Evolutionary conservation across 176 grass and related monocot genomes (phyloP).

Genomic region (Saccharum spontaneum): DNA sequence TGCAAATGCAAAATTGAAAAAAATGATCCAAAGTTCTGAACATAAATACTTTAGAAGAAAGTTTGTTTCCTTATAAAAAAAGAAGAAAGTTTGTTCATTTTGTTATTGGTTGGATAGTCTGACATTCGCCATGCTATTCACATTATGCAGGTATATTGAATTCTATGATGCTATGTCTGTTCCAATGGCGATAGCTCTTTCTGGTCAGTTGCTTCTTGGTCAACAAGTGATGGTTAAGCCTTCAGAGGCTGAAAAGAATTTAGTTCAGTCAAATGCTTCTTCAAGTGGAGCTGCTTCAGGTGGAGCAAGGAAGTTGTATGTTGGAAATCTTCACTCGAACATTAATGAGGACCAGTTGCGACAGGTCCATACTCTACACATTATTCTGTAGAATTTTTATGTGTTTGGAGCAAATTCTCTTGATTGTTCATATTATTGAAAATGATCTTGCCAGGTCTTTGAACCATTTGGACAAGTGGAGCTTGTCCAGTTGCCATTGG

Average conservation of each 20-base stretch:
- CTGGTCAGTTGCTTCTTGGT: conserved; percentile 75
- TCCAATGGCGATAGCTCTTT: conserved; percentile 96
- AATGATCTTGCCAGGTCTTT: conserved; percentile 63
- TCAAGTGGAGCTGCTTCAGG: conserved; percentile 69
- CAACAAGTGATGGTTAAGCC: conserved; percentile 93
- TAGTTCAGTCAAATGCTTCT: conserved; percentile 81
- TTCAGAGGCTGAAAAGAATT: conserved; percentile 97
- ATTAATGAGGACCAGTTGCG: conserved; percentile 92
- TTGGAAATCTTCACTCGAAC: conserved; percentile 95
- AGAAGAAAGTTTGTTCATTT: neutral
- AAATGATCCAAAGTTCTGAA: too few species aligned
- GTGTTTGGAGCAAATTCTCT: neutral
- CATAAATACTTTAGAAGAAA: too few species aligned
- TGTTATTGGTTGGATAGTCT: conserved; percentile 9
- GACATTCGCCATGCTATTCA: conserved; percentile 17
- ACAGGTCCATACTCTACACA: conserved; percentile 50
- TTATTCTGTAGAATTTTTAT: neutral
- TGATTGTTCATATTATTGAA: neutral
- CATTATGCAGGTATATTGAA: conserved; percentile 83
- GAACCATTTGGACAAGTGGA: conserved; percentile 93
- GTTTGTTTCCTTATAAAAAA: too few species aligned
- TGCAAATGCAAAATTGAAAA: conserved; percentile 22
- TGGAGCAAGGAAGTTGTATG: conserved; percentile 89
- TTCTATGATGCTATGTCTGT: conserved; percentile 99
- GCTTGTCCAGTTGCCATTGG: conserved; percentile 84